A percentile compares a stretch with the other conserved stretches of the same genome.
These are phyloP conservation scores for Prunus mira DNA, from an alignment of 306 rosid genomes.

Conservation along the genomic window DNA sequence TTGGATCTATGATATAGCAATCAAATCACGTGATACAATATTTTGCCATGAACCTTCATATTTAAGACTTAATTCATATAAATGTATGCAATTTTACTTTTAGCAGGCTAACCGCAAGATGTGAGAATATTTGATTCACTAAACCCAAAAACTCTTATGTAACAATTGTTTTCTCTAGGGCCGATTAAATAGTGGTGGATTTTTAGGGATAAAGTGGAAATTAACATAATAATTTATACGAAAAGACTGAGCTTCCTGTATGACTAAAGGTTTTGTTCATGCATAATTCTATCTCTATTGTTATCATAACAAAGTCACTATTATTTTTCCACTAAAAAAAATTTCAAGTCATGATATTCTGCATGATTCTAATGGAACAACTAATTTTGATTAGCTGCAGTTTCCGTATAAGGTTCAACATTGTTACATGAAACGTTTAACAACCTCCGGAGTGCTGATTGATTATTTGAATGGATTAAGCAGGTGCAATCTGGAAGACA, in stretches of 20 bases:
- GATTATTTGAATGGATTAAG: neutral
- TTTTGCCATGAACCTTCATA: neutral
- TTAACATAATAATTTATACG: neutral
- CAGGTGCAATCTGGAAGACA: slow-evolving; percentile 83
- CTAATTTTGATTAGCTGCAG: neutral
- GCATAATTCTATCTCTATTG: neutral
- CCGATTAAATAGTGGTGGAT: neutral
- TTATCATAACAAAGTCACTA: neutral
- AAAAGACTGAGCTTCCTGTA: neutral
- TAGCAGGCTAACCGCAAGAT: neutral
- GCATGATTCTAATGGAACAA: neutral
- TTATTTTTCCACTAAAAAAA: neutral
- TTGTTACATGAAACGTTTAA: neutral
- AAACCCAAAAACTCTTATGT: neutral
- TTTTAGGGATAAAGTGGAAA: neutral
- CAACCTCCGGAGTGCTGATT: neutral
- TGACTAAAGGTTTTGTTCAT: neutral
- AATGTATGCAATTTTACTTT: neutral
- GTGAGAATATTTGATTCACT: neutral
- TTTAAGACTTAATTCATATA: neutral
- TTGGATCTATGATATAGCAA: neutral
- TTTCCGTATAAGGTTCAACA: neutral
- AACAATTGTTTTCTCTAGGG: neutral
- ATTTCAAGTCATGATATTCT: no score
- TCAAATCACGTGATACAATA: neutral